Evolutionary conservation across 2,329 filamentous ascomycete species (phyloP).

Genomic region (Verticillium tricorpus): DNA sequence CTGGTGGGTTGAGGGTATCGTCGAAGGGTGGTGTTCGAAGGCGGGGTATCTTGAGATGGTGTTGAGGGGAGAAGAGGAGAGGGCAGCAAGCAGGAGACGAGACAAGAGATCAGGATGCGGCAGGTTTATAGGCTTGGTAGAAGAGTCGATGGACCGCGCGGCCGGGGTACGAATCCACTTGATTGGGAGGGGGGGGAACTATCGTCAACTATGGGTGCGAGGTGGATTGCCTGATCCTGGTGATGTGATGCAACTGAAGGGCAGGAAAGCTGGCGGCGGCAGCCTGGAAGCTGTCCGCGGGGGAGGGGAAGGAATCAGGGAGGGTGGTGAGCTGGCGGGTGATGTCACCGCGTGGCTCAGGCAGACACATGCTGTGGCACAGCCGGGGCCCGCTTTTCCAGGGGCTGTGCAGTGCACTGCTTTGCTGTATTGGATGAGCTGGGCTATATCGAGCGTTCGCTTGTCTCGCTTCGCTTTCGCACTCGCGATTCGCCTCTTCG

Average conservation of each 20-base stretch:
- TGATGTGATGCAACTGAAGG: not conserved
- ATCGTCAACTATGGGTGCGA: not conserved
- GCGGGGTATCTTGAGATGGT: not conserved
- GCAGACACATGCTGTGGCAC: not conserved
- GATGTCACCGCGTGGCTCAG: conserved; percentile 2
- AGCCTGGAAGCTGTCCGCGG: too few species aligned
- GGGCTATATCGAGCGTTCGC: too few species aligned
- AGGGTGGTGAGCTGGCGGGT: not conserved
- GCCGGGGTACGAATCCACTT: not conserved
- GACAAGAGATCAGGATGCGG: not conserved
- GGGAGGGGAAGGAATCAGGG: not conserved
- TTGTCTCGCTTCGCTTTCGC: not conserved
- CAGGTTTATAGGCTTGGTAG: not conserved
- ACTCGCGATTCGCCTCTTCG: not conserved
- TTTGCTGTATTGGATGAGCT: not conserved
- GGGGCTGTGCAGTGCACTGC: not conserved
- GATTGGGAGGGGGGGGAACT: too few species aligned
- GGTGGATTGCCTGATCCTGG: not conserved
- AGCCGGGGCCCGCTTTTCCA: not conserved
- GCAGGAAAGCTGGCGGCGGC: too few species aligned
- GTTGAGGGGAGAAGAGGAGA: not conserved
- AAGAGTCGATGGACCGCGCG: not conserved
- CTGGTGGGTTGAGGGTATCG: too few species aligned
- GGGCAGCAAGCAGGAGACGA: not conserved
- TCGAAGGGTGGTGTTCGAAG: not conserved